Conservation (phyloP, 1,284 basidiomycete genomes). For the Melampsora americana region DNA sequence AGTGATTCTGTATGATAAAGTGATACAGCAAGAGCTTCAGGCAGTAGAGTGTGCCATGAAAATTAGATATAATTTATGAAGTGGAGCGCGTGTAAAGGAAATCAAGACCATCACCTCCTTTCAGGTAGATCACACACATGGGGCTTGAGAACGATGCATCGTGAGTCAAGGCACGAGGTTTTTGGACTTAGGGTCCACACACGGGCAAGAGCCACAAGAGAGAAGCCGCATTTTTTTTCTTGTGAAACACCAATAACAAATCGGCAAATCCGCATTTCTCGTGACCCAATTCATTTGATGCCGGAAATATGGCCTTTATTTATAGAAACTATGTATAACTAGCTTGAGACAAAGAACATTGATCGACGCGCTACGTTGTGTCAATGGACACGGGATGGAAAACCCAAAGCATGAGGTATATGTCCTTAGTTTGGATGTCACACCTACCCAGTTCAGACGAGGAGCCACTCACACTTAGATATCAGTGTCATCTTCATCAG, state of each 20-base stretch:
- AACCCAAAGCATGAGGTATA: neutral
- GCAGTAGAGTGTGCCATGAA: too few species aligned
- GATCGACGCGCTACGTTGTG: neutral
- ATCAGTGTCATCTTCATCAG: constrained; percentile 59
- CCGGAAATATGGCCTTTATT: neutral
- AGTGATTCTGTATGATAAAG: too few species aligned
- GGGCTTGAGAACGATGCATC: too few species aligned
- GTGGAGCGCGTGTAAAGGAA: too few species aligned
- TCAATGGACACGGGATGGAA: neutral
- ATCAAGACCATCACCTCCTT: too few species aligned
- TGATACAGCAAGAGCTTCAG: too few species aligned
- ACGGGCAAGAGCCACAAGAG: too few species aligned
- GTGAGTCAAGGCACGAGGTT: too few species aligned
- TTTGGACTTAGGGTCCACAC: too few species aligned
- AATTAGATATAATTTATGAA: too few species aligned
- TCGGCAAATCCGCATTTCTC: neutral
- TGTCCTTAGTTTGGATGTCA: neutral
- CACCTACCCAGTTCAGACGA: neutral
- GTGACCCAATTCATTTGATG: neutral
- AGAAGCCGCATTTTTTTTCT: neutral
- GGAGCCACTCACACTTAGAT: constrained; percentile 39
- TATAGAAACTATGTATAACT: neutral
- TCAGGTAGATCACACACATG: too few species aligned
- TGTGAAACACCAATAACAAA: constrained; percentile 6
- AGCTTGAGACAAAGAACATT: neutral